Percentiles rank a stretch among this genome's conserved stretches.
Conservation (phyloP, 441 rosid genomes). For the Raphanus hybrid region DNA sequence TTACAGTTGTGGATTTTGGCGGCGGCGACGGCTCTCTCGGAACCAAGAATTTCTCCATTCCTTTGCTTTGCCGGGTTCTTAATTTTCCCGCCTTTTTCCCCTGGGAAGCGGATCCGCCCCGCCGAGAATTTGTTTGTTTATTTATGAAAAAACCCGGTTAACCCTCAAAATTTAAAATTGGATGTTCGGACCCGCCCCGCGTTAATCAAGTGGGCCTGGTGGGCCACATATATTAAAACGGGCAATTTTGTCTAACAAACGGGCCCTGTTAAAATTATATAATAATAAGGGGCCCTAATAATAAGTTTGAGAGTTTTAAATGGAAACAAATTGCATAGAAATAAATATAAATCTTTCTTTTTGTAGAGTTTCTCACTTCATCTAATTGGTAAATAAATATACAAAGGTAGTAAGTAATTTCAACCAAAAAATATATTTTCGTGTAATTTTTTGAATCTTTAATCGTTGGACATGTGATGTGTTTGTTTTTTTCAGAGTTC, state of each 20-base stretch:
- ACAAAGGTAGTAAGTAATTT: neutral
- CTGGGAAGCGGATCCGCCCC: neutral
- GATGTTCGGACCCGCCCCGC: neutral
- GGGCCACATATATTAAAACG: neutral
- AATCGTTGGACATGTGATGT: neutral
- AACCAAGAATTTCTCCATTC: conserved; percentile 56
- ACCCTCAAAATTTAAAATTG: neutral
- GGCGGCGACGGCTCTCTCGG: conserved; percentile 41
- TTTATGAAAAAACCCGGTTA: neutral
- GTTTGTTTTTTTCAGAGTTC: neutral
- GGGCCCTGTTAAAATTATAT: too few relatives aligned
- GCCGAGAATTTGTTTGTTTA: neutral
- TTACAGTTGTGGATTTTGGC: conserved; percentile 39
- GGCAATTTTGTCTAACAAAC: too few relatives aligned
- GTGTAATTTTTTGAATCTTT: neutral
- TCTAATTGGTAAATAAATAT: neutral
- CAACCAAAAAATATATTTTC: neutral
- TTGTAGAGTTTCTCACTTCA: neutral
- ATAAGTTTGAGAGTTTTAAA: too few relatives aligned
- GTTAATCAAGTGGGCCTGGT: neutral
- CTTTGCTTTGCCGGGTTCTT: neutral
- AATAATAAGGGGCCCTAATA: too few relatives aligned
- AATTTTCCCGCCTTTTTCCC: conserved; percentile 9
- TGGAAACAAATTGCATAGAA: neutral
- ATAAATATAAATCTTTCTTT: too few relatives aligned